Evolutionary conservation across 2,329 filamentous ascomycete species (phyloP).

Genomic region (Tolypocladium album): DNA sequence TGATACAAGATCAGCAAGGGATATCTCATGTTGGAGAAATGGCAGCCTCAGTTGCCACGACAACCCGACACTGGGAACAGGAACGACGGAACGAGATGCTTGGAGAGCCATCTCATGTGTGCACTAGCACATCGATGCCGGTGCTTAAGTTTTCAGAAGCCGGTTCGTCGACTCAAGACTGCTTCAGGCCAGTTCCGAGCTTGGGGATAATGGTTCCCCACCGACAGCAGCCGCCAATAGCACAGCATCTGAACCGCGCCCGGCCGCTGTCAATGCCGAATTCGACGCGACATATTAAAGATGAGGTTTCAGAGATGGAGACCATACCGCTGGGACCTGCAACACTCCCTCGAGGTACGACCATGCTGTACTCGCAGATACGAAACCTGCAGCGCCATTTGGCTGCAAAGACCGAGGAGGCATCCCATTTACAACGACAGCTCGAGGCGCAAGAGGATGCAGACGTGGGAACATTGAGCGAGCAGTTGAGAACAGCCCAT

Average conservation of each 20-base stretch:
- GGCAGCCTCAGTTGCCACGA: neutral
- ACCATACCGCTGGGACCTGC: neutral
- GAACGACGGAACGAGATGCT: too few species aligned
- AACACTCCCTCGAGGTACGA: slow-evolving; percentile 12
- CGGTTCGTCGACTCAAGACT: neutral
- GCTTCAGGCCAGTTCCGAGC: slow-evolving; percentile 13
- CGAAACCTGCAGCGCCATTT: slow-evolving; percentile 37
- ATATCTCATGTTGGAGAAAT: neutral
- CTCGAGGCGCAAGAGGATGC: slow-evolving; percentile 31
- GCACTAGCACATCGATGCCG: neutral
- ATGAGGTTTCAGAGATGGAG: neutral
- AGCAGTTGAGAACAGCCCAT: slow-evolving; percentile 31
- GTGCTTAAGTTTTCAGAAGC: neutral
- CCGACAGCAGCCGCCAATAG: slow-evolving; percentile 25
- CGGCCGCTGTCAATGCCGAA: slow-evolving; percentile 22
- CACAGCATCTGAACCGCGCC: slow-evolving; percentile 23
- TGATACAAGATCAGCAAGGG: neutral
- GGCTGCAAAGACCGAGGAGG: slow-evolving; percentile 33
- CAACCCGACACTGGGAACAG: neutral
- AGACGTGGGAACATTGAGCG: slow-evolving; percentile 34
- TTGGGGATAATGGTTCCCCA: slow-evolving; percentile 27
- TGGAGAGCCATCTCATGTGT: neutral
- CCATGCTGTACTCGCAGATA: slow-evolving; percentile 36
- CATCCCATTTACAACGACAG: slow-evolving; percentile 30
- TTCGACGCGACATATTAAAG: neutral